phyloP scores from a whole-genome alignment of 208 protist genomes.

The Balamuthia mandrillaris region DNA sequence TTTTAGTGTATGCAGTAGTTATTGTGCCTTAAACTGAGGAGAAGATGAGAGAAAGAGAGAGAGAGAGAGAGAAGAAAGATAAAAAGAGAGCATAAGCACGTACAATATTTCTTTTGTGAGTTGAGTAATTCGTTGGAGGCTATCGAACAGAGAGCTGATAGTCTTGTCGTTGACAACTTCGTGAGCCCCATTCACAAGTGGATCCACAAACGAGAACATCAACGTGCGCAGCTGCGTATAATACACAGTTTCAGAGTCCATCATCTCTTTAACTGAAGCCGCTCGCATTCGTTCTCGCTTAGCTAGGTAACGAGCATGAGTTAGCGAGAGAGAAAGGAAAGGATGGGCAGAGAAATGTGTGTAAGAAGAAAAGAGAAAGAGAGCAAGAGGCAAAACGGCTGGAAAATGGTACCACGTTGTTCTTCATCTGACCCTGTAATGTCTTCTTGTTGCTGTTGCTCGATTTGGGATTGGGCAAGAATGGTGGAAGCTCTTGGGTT shows the following conservation, averaged over 20 bases:
- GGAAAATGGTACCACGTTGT: not conserved
- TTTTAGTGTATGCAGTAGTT: too few species aligned
- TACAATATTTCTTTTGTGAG: too few species aligned
- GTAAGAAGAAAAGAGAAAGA: not conserved
- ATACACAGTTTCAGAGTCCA: not conserved
- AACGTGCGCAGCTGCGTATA: constrained; percentile 12
- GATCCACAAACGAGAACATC: not conserved
- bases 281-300: not conserved
- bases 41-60: too few species aligned
- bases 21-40: too few species aligned
- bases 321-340: not conserved
- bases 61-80: too few species aligned
- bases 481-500: too few species aligned
- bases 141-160: too few species aligned
- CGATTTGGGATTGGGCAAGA: too few species aligned
- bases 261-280: not conserved
- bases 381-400: not conserved
- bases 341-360: not conserved
- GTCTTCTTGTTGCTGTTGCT: too few species aligned
- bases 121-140: too few species aligned
- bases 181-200: not conserved
- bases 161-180: too few species aligned
- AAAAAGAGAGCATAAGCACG: too few species aligned
- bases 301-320: not conserved
- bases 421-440: not conserved